phyloP scores from a whole-genome alignment of 176 grass and related monocot genomes.

The Aegilops bicornis region DNA sequence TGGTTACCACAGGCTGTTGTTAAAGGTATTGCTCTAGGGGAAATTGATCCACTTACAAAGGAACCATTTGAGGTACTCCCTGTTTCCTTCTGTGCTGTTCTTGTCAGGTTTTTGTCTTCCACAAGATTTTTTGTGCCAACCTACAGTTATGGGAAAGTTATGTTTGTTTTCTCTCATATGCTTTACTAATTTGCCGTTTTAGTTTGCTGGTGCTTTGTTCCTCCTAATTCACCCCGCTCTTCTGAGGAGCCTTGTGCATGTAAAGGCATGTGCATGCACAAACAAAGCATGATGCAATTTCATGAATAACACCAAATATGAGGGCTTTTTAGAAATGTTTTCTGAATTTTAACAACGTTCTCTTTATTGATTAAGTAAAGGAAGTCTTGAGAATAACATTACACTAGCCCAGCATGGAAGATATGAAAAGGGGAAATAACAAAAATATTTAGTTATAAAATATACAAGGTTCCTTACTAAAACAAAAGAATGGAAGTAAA shows the following conservation, averaged over 20 bases:
- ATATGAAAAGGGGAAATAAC: not conserved
- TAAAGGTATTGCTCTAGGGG: conserved; percentile 81
- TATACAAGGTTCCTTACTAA: not conserved
- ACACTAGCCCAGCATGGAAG: not conserved
- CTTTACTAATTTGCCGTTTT: conserved; percentile 8
- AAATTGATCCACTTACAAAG: conserved; percentile 88
- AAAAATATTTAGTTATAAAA: not conserved
- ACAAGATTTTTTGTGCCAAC: not conserved
- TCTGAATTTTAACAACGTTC: not conserved
- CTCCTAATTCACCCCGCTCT: not conserved
- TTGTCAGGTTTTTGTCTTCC: conserved; percentile 2
- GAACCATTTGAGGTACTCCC: conserved; percentile 64
- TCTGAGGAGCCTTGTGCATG: not conserved
- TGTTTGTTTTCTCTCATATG: conserved; percentile 9
- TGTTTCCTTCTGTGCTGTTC: conserved; percentile 4
- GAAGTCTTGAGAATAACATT: conserved; percentile 5
- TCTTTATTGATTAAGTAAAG: conserved; percentile 12
- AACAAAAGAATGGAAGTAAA: not conserved
- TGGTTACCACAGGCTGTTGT: conserved; percentile 85
- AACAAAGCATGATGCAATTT: not conserved
- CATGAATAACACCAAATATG: not conserved
- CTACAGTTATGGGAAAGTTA: not conserved
- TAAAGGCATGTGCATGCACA: not conserved
- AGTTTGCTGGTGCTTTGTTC: not conserved
- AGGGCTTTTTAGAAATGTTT: not conserved